A percentile compares a stretch with the other conserved stretches of the same genome.
These are phyloP conservation scores for Micractinium conductrix DNA, from an alignment of 139 green algal species.

Conservation along the genomic window DNA sequence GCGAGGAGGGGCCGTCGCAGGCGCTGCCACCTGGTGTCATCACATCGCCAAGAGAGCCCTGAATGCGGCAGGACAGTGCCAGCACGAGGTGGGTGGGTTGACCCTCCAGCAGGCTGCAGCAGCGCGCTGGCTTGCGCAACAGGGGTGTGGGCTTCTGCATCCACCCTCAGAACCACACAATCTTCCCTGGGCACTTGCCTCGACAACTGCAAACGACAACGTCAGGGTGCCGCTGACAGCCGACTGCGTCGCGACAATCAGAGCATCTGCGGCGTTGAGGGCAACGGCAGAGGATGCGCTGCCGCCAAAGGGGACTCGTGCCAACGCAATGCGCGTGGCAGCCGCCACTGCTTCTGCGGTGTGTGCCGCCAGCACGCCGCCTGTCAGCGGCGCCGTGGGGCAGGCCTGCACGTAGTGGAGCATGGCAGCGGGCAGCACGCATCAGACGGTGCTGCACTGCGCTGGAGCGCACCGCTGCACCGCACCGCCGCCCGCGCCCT, in stretches of 20 bases:
- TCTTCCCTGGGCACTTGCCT: neutral
- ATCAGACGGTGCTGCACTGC: neutral
- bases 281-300: too few species aligned
- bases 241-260: too few species aligned
- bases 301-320: neutral
- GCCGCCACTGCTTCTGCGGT: neutral
- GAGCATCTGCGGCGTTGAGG: too few species aligned
- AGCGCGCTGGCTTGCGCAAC: neutral
- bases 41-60: neutral
- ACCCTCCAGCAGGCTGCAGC: too few species aligned
- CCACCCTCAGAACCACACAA: neutral
- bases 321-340: neutral
- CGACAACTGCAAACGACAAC: neutral
- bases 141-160: neutral
- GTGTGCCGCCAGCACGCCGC: neutral
- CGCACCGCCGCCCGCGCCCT: neutral
- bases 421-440: too few species aligned
- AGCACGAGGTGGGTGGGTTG: too few species aligned
- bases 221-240: neutral
- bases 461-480: neutral
- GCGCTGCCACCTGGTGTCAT: neutral
- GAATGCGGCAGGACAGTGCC: neutral
- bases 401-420: neutral
- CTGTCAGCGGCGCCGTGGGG: neutral
- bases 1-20: neutral